Base-by-base conservation (phyloP, 2,329 filamentous ascomycete species). In the Fusarium drepaniforme region DNA sequence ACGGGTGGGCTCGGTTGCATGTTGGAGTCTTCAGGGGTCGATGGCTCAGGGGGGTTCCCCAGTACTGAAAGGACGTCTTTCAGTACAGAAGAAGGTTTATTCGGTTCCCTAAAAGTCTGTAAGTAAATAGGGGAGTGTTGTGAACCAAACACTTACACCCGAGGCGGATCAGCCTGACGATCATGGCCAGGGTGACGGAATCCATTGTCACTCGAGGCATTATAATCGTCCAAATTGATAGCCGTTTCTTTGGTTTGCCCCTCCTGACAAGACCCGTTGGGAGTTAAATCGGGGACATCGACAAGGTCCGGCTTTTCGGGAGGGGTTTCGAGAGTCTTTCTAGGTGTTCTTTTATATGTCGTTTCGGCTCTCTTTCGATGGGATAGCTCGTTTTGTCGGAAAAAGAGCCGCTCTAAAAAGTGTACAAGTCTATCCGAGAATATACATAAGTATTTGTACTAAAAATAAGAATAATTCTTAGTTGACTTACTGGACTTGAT, bases 21-120 rank as follows among this genome's bases (percentile, higher is more conserved):
- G 15, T 33, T 21, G 18, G 49, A 8, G 6, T 8, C 28, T 6
- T 33, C 49, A 33, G 16, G 5, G 46, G 46, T 1, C 5, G 25
- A n/a, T 53, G 3, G 60, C 5, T 35, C 30, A 28, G 21, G 33
- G 25, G 16, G 11, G 6, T 18, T 5, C 44, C 15, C 11, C 15
- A n/a, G 25, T 33, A 18, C 49, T 33, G n/a, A 18, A 33, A 25
- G 7, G 2, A 53, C 25, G 4, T 12, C 7, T 3, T 53, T 49
- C 18, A 25, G 6, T n/a, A 3, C 8, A n/a, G 49, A n/a, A 8
- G 11, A 13, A 2, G 16, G 2, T 8, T n/a, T 1, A 13, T 1
- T 33, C 5, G 25, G 13, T 33, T 21, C 18, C n/a, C 11, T 33
- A 33, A 53, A 7, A 53, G 25, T 53, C 7, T 5, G 25, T 2